These are phyloP conservation scores for Coemansia sp. DNA, from an alignment of 192 early-diverging fungal genomes.

Conservation along the genomic window DNA sequence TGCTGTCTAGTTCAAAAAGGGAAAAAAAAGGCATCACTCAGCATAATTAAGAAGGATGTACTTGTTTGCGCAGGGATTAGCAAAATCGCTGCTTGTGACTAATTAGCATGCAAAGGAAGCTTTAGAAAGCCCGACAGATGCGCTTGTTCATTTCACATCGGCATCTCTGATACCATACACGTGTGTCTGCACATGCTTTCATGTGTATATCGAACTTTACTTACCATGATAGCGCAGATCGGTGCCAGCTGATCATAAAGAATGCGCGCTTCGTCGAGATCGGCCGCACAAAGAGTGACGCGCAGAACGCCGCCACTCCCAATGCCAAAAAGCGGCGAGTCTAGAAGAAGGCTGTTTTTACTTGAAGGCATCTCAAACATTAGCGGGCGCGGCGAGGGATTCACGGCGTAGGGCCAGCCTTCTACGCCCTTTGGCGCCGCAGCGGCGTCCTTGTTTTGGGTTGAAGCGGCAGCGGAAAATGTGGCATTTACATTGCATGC, in stretches of 20 bases:
- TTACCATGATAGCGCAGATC: conserved; percentile 86
- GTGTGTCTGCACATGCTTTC: not conserved
- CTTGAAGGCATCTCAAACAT: conserved; percentile 28
- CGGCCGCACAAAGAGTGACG: conserved; percentile 94
- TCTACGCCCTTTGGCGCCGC: not conserved
- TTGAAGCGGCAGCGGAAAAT: not conserved
- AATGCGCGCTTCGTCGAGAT: conserved; percentile 85
- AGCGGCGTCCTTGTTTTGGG: not conserved
- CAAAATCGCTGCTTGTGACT: not conserved
- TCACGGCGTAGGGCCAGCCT: conserved; percentile 4
- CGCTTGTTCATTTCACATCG: not conserved
- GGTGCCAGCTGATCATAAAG: conserved; percentile 95
- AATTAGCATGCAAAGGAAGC: not conserved
- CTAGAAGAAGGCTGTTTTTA: conserved; percentile 86
- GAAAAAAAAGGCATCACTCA: not conserved
- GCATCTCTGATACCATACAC: not conserved
- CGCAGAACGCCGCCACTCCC: conserved; percentile 91
- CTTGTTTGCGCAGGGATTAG: not conserved
- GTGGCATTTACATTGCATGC: conserved; percentile 8
- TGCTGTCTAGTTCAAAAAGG: conserved; percentile 60
- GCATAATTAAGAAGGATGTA: not conserved
- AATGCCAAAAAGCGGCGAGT: conserved; percentile 97
- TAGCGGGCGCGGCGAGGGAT: conserved; percentile 8
- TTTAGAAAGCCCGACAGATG: not conserved
- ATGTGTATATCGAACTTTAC: not conserved